Conservation (phyloP, 352 stramenopile species). For the Blastocystis sp. region DNA sequence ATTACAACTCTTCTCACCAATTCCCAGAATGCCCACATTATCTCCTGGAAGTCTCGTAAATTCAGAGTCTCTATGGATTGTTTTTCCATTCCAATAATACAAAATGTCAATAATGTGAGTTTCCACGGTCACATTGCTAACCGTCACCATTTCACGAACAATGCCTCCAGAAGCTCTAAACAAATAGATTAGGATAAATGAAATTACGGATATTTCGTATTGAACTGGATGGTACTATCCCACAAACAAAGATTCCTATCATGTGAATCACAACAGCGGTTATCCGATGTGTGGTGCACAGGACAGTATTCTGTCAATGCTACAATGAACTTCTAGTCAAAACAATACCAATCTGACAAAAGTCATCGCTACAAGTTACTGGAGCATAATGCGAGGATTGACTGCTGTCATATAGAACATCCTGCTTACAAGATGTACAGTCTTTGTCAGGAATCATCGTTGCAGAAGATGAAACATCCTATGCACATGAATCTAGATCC, state of each 20-base stretch:
- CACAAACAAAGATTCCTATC: not conserved
- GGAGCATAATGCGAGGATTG: not conserved
- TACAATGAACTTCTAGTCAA: not conserved
- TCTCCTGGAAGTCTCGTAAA: not conserved
- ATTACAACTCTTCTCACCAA: constrained; percentile 24
- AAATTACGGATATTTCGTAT: constrained; percentile 2
- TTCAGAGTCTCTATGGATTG: not conserved
- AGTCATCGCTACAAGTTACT: not conserved
- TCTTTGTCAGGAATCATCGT: constrained; percentile 40
- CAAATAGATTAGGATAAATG: not conserved
- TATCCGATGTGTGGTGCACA: not conserved
- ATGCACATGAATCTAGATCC: not conserved
- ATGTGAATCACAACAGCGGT: constrained; percentile 22
- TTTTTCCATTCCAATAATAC: not conserved
- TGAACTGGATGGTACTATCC: constrained; percentile 34
- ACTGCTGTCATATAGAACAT: not conserved
- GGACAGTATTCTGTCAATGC: not conserved
- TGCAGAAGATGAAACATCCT: constrained; percentile 37
- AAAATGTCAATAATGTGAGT: constrained; percentile 15
- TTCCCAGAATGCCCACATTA: not conserved
- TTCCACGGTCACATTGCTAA: not conserved
- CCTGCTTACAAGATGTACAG: not conserved
- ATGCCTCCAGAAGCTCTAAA: not conserved
- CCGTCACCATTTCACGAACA: not conserved
- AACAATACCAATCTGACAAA: not conserved